Conservation (phyloP, 805 yeast species). For the Candida ponderosae region DNA sequence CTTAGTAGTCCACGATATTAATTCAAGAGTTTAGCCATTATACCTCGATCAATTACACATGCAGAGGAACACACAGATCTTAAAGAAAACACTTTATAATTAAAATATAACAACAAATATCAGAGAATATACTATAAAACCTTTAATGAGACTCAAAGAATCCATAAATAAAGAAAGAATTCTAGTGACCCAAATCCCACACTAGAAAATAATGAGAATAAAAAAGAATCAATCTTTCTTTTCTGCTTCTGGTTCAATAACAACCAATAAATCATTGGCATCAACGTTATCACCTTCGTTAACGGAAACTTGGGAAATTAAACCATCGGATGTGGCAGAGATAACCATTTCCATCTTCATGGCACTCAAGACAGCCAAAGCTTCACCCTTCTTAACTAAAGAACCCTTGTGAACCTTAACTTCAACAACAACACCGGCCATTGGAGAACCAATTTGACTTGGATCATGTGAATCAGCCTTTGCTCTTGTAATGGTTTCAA, state of each 20-base stretch:
- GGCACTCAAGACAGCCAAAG: conserved; percentile 88
- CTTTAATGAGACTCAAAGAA: too few relatives aligned
- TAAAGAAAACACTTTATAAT: too few relatives aligned
- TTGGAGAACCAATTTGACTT: conserved; percentile 95
- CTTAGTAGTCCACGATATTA: too few relatives aligned
- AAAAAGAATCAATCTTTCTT: conserved; percentile 2
- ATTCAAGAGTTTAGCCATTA: too few relatives aligned
- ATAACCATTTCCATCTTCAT: conserved; percentile 99
- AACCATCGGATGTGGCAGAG: conserved; percentile 84
- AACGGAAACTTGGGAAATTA: conserved; percentile 65
- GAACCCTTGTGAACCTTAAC: conserved; percentile 83
- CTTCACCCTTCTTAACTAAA: conserved; percentile 93
- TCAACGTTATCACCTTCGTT: conserved; percentile 94
- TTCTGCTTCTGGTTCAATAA: conserved; percentile 29
- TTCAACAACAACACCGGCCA: conserved; percentile 98
- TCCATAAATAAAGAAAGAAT: too few relatives aligned
- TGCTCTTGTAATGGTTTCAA: conserved; percentile 79
- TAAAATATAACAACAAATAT: too few relatives aligned
- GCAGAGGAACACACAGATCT: too few relatives aligned
- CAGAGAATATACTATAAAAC: too few relatives aligned
- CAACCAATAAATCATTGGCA: conserved; percentile 80
- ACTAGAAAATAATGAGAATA: conserved; percentile 1
- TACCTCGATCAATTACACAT: too few relatives aligned
- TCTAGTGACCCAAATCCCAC: conserved; percentile 1
- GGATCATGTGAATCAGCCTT: conserved; percentile 87